Evolutionary conservation across 306 rosid genomes (phyloP).

Genomic region (Begonia masoniana): DNA sequence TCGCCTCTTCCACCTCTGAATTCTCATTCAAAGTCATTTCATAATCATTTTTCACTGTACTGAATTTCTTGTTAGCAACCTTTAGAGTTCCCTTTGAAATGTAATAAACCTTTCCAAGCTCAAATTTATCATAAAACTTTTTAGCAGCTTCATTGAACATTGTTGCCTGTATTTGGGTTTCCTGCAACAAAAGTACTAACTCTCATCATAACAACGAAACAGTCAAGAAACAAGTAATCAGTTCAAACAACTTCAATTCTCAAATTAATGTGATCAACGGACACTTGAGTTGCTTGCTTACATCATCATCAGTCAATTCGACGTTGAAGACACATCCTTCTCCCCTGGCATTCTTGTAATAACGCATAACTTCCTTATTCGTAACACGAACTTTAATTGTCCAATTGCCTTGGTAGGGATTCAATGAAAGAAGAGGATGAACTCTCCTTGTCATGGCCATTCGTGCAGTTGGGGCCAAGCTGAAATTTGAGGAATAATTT

Average conservation of each 20-base stretch:
- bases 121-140: conserved; percentile 72
- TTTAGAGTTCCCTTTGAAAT: conserved; percentile 68
- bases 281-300: conserved; percentile 14
- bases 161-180: conserved; percentile 94
- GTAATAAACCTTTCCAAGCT: conserved; percentile 74
- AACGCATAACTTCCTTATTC: conserved; percentile 72
- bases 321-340: conserved; percentile 96
- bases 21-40: conserved; percentile 81
- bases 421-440: conserved; percentile 77
- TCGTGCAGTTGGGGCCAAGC: conserved; percentile 65
- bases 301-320: conserved; percentile 90
- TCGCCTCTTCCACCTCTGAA: conserved; percentile 86
- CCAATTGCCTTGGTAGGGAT: conserved; percentile 90
- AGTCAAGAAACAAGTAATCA: neutral
- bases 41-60: conserved; percentile 82
- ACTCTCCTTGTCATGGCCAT: conserved; percentile 90
- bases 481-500: conserved; percentile 11
- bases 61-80: conserved; percentile 86
- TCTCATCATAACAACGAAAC: neutral
- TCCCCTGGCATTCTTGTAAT: conserved; percentile 73
- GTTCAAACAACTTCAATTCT: neutral
- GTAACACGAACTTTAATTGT: conserved; percentile 88
- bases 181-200: conserved; percentile 32
- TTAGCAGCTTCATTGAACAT: conserved; percentile 91
- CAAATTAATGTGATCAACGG: neutral